Percentiles rank a stretch among this genome's conserved stretches.
phyloP scores from a whole-genome alignment of 352 stramenopile species.

The Phytophthora fragariae region DNA sequence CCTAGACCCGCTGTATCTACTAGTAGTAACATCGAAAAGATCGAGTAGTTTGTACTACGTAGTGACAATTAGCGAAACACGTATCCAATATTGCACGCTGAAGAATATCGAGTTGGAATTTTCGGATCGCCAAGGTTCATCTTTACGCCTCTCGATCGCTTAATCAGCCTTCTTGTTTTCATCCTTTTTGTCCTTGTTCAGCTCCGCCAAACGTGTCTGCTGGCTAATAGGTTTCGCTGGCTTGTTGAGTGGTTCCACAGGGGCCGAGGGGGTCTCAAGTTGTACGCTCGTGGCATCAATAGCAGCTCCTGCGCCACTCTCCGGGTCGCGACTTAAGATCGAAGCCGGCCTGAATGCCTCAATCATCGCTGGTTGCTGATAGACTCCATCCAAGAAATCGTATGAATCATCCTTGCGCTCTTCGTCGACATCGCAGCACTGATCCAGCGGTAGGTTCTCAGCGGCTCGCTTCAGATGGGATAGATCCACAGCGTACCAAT shows the following conservation, averaged over 20 bases:
- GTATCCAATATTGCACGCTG: background rate
- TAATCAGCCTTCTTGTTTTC: conserved; percentile 28
- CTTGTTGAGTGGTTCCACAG: conserved; percentile 28
- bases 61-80: too few species aligned
- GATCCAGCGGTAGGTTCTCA: conserved; percentile 64
- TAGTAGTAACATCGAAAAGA: too few species aligned
- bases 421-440: conserved; percentile 73
- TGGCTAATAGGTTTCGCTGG: conserved; percentile 38
- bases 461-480: conserved; percentile 55
- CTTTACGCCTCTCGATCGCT: background rate
- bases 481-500: conserved; percentile 69
- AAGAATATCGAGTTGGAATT: background rate
- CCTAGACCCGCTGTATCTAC: too few species aligned
- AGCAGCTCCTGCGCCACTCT: conserved; percentile 26
- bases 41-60: too few species aligned
- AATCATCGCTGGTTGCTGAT: conserved; percentile 74
- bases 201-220: conserved; percentile 47
- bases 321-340: conserved; percentile 29
- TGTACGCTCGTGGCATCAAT: conserved; percentile 35
- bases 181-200: conserved; percentile 53
- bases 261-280: conserved; percentile 6
- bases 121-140: background rate
- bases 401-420: conserved; percentile 59
- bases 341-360: conserved; percentile 44
- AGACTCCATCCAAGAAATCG: conserved; percentile 73